phyloP scores from a whole-genome alignment of 2,329 filamentous ascomycete species.

The Falciphora oryzae region DNA sequence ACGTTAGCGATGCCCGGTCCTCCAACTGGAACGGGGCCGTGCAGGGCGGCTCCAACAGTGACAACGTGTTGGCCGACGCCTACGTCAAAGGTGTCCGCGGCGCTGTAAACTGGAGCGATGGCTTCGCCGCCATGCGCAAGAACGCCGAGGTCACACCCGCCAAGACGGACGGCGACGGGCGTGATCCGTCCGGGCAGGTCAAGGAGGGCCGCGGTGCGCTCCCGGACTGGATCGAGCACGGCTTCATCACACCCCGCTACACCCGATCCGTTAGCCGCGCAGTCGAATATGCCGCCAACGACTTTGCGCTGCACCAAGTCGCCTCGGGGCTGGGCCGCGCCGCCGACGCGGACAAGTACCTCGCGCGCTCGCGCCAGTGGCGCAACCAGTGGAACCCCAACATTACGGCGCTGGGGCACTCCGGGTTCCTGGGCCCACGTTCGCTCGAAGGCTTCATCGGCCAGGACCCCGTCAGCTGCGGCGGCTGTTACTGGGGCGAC shows the following conservation, averaged over 20 bases:
- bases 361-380: conserved; percentile 62
- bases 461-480: conserved; percentile 51
- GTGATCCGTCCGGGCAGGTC: conserved; percentile 54
- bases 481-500: conserved; percentile 62
- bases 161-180: conserved; percentile 48
- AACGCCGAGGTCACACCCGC: conserved; percentile 59
- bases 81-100: conserved; percentile 63
- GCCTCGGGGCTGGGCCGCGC: conserved; percentile 47
- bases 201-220: conserved; percentile 64
- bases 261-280: conserved; percentile 57
- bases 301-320: conserved; percentile 61
- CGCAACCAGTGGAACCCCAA: conserved; percentile 64
- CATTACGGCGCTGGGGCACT: conserved; percentile 52
- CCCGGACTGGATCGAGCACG: conserved; percentile 59
- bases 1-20: conserved; percentile 59
- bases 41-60: conserved; percentile 64
- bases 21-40: conserved; percentile 64
- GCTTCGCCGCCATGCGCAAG: conserved; percentile 57
- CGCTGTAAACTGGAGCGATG: conserved; percentile 57
- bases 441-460: conserved; percentile 28
- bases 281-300: conserved; percentile 59
- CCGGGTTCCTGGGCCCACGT: conserved; percentile 61
- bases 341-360: conserved; percentile 55
- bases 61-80: conserved; percentile 69
- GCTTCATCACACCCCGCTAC: conserved; percentile 63